phyloP scores from a whole-genome alignment of 257 asterid species.

The Nicotiana obtusifolia region DNA sequence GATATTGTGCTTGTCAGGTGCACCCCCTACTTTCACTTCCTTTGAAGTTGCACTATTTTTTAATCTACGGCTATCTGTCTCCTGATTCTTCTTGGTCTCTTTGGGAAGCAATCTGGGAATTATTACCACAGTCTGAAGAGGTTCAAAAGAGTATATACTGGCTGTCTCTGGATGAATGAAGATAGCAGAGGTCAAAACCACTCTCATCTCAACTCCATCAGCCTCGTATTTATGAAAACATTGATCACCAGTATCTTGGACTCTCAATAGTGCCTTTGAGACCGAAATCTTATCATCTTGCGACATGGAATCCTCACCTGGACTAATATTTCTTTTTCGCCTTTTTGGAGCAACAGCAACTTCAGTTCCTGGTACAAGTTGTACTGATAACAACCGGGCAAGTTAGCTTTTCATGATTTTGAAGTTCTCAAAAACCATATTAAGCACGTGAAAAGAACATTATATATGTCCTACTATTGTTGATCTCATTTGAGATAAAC shows the following conservation, averaged over 20 bases:
- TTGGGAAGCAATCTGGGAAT: conserved; percentile 42
- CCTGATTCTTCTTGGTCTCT: conserved; percentile 38
- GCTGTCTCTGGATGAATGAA: conserved; percentile 92
- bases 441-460: not conserved
- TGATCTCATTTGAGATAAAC: not conserved
- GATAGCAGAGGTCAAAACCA: conserved; percentile 64
- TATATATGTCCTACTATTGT: not conserved
- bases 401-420: conserved; percentile 22
- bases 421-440: not conserved
- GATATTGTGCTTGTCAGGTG: conserved; percentile 27
- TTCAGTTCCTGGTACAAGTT: conserved; percentile 92
- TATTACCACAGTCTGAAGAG: conserved; percentile 59
- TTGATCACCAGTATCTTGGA: conserved; percentile 58
- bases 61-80: conserved; percentile 25
- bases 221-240: conserved; percentile 40
- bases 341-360: conserved; percentile 96
- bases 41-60: conserved; percentile 41
- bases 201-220: conserved; percentile 50
- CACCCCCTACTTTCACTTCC: conserved; percentile 40
- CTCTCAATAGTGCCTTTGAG: conserved; percentile 65
- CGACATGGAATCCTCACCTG: conserved; percentile 29
- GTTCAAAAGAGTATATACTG: conserved; percentile 39
- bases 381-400: conserved; percentile 50
- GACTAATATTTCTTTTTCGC: conserved; percentile 44
- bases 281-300: conserved; percentile 30